phyloP scores from a whole-genome alignment of 495 filamentous ascomycete species.

The Staphylotrichum tortipilum region DNA sequence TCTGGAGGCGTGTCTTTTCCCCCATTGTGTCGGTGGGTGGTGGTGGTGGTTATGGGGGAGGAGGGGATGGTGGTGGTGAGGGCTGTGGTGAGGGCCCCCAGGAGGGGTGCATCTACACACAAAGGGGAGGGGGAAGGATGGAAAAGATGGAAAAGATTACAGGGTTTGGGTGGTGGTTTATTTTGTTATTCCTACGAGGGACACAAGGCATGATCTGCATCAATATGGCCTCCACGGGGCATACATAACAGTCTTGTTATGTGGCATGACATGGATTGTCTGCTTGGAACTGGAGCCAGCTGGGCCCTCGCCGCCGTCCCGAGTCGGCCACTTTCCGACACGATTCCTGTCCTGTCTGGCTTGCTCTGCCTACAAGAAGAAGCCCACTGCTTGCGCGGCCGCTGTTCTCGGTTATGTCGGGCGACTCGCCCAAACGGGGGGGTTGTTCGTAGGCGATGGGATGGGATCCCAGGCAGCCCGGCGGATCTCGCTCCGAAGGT shows the following conservation, averaged over 20 bases:
- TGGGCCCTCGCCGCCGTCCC: too few species aligned
- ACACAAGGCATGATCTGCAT: not conserved
- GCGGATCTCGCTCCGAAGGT: constrained; percentile 3
- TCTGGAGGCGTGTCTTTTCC: constrained; percentile 5
- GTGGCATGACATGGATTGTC: too few species aligned
- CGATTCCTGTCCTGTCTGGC: too few species aligned
- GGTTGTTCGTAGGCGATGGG: too few species aligned
- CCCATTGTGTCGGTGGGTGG: constrained; percentile 10
- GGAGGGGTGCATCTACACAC: not conserved
- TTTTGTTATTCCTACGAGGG: too few species aligned
- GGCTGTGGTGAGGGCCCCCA: not conserved
- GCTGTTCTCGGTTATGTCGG: not conserved
- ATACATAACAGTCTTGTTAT: too few species aligned
- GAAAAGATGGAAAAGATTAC: not conserved
- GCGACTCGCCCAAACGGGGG: not conserved
- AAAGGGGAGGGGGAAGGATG: not conserved
- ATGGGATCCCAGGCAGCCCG: not conserved
- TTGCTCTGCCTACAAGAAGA: too few species aligned
- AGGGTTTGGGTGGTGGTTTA: too few species aligned
- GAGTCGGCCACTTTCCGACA: too few species aligned
- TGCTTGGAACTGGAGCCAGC: too few species aligned
- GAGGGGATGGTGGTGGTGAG: not conserved
- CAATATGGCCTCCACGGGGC: not conserved
- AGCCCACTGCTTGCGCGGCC: too few species aligned
- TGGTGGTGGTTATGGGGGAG: not conserved